These are phyloP conservation scores for Bruguiera gymnorhiza DNA, from an alignment of 345 rosid species.

Conservation along the genomic window DNA sequence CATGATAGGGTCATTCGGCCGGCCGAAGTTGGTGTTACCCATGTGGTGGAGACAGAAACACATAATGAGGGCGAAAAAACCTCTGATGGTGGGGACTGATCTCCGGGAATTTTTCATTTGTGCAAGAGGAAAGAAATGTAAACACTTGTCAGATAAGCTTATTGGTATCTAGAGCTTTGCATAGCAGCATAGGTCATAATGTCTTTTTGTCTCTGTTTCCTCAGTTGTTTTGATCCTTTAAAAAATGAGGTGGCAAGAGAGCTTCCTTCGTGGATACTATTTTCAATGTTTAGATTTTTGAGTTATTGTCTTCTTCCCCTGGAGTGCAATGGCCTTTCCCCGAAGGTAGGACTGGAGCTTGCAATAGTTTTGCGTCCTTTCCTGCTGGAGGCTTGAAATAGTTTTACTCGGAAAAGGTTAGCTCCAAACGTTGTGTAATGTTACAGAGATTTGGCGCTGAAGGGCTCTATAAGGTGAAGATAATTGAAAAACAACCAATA, in stretches of 20 bases:
- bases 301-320: too few relatives aligned
- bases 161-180: neutral
- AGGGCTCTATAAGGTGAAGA: too few relatives aligned
- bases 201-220: neutral
- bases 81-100: constrained; percentile 17
- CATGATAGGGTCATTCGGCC: constrained; percentile 83
- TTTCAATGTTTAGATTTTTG: neutral
- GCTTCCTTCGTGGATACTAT: neutral
- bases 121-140: constrained; percentile 1
- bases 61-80: constrained; percentile 15
- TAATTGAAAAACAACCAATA: too few relatives aligned
- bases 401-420: too few relatives aligned
- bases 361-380: too few relatives aligned
- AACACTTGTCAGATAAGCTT: constrained; percentile 13
- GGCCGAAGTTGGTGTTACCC: constrained; percentile 93
- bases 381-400: too few relatives aligned
- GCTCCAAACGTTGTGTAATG: too few relatives aligned
- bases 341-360: too few relatives aligned
- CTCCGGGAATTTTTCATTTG: constrained; percentile 18
- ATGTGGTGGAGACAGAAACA: constrained; percentile 35
- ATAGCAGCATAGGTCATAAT: neutral
- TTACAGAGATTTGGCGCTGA: too few relatives aligned
- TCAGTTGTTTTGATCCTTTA: neutral
- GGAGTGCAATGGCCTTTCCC: too few relatives aligned
- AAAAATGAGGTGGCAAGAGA: constrained; percentile 6